A percentile compares a stretch with the other conserved stretches of the same genome.
Evolutionary conservation across 2,329 filamentous ascomycete species (phyloP).

Genomic region (Fusarium nurragi): DNA sequence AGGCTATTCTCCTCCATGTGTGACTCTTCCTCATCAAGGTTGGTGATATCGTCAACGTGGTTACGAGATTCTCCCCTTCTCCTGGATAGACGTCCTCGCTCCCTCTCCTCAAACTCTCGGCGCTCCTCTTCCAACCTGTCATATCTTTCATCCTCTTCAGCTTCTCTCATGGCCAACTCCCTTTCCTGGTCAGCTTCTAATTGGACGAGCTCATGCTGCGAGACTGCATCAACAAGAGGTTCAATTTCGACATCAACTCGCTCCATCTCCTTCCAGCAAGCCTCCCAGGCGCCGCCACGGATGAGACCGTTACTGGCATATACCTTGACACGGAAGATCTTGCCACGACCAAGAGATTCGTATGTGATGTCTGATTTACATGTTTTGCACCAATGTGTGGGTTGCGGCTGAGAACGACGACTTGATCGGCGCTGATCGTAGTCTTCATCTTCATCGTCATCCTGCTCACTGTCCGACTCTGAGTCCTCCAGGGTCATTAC

Average conservation of each 20-base stretch:
- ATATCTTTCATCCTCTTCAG: conserved; percentile 49
- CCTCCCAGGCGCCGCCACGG: conserved; percentile 89
- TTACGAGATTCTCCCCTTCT: conserved; percentile 21
- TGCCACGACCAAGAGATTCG: conserved; percentile 62
- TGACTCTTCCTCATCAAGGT: conserved; percentile 22
- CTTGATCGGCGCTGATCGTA: conserved; percentile 41
- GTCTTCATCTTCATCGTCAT: conserved; percentile 51
- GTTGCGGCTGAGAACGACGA: conserved; percentile 45
- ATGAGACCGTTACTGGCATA: conserved; percentile 96
- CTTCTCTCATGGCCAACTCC: conserved; percentile 50
- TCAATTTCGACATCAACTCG: conserved; percentile 94
- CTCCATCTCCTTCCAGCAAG: conserved; percentile 98
- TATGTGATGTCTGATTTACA: conserved; percentile 65
- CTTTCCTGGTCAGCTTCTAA: conserved; percentile 59
- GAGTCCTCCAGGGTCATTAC: conserved; percentile 54
- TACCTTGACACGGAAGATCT: conserved; percentile 81
- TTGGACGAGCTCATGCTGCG: conserved; percentile 69
- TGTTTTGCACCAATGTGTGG: conserved; percentile 64
- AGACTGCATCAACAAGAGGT: conserved; percentile 70
- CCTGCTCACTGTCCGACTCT: conserved; percentile 59
- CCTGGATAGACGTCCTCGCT: conserved; percentile 35
- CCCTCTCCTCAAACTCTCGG: conserved; percentile 44
- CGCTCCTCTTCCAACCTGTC: conserved; percentile 40
- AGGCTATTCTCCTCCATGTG: conserved; percentile 2
- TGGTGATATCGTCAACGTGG: conserved; percentile 7